These are phyloP conservation scores for Russula compacta DNA, from an alignment of 768 basidiomycete species.

Conservation along the genomic window DNA sequence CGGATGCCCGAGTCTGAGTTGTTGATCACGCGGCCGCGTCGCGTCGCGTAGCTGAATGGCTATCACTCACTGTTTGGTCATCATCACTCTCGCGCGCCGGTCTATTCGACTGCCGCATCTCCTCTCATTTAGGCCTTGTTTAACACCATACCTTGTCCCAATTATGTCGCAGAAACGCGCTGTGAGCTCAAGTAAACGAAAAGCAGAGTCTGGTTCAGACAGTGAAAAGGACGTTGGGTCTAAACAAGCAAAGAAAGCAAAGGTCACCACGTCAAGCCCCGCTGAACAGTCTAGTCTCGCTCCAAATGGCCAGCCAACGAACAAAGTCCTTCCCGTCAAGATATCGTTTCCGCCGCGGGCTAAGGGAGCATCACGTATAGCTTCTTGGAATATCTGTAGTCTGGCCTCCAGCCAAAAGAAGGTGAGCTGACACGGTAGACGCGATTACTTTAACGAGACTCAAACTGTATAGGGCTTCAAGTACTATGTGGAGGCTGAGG, in stretches of 20 bases:
- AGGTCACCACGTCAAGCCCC: neutral
- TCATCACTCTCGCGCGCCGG: neutral
- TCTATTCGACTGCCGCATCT: neutral
- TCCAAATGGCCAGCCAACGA: constrained; percentile 55
- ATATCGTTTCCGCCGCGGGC: constrained; percentile 47
- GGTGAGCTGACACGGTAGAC: constrained; percentile 30
- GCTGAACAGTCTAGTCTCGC: constrained; percentile 18
- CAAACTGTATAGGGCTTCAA: constrained; percentile 54
- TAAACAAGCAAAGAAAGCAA: constrained; percentile 11
- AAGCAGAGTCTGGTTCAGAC: constrained; percentile 2
- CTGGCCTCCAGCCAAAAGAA: constrained; percentile 70
- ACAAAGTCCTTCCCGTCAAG: constrained; percentile 57
- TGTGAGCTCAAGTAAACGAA: constrained; percentile 12
- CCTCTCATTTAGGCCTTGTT: neutral
- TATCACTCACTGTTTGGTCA: neutral
- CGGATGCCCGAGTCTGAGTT: no score
- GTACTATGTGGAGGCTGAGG: constrained; percentile 74
- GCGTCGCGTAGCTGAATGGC: constrained; percentile 4
- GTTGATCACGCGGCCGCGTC: neutral
- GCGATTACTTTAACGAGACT: neutral
- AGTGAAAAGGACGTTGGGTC: neutral
- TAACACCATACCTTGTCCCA: neutral
- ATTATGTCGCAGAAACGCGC: constrained; percentile 11
- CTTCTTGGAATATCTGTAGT: constrained; percentile 77
- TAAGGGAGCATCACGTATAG: constrained; percentile 44